Evolutionary conservation across 768 basidiomycete genomes (phyloP), one percentile per base, ranked within the genome.

Genomic region (Pisolithus albus): DNA sequence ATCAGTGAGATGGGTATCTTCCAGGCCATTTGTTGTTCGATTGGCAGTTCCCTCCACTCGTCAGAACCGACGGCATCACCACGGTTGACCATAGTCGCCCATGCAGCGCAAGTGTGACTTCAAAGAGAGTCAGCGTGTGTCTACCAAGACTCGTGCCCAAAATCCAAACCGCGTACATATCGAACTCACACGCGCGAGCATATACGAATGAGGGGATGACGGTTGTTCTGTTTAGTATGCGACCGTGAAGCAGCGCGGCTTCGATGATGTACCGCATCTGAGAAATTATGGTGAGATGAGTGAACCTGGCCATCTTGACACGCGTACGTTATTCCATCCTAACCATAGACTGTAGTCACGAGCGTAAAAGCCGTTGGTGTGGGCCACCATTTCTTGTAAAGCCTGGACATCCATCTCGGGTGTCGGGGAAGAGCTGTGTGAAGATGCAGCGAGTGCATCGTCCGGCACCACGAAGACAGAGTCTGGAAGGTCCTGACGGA

Each of bases 231-330:
- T 75, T 74, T 15, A 76, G 58, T 30, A 76, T 53, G 4, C 63
- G 55, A 15, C 75, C 74, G 46, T 77, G 77, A 15, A 74, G 57
- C 18, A 78, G 47, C 2, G 73, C 65, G 1, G 75, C 58, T 54
- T 77, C 75, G 39, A 77, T 70, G 51, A 77, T 78, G 50, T 78
- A 77, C 15, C 77, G 70, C 68, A 78, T 67, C 75, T 75, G 34
- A 6, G 15, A 34, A 19, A 16, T 1, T 7, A n/a, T 18, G 18
- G 5, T 52, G 32, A 57, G 42, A 13, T 0, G 26, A 1, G 6
- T n/a, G 26, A 13, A 30, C 15, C 15, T 23, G 19, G 9, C 1
- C 1, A 1, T 13, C 5, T 36, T 1, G 46, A 10, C 18, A 18
- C 7, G 52, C 53, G 23, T 40, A 77, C 75, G 52, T 77, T 78